Evolutionary conservation across 2,329 filamentous ascomycete genomes (phyloP), one percentile per base, ranked within the genome.

Genomic region (Nemania sp.): DNA sequence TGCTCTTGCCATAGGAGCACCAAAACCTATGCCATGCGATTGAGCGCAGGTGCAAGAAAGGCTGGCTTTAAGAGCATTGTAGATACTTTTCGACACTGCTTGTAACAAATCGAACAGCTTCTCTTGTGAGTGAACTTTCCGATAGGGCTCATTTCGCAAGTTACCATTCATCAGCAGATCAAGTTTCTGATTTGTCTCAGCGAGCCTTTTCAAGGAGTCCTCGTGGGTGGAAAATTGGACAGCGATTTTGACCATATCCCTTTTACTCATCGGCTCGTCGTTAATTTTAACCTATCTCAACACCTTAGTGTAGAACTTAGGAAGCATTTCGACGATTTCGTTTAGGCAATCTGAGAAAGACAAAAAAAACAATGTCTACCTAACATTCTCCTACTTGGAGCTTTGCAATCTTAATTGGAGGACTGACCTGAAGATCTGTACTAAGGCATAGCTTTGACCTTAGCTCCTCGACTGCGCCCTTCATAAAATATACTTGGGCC

Each of bases 11-110:
- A 57, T 43, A 6, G 52, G 58, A 2, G 57, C 40, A 5, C 46
- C 26, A 11, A 67, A 41, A 5, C 49, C 36, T 6, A 70, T 42
- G 31, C 61, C 51, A 9, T 69, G 42, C 2, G 60, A 54, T 14
- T 66, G 61, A 4, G 40, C 36, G 22, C 60, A 63, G 7, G 19
- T 28, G 39, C 65, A 67, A 17, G 36, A 45, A 2, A 66, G 40
- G 30, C 63, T 64, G 3, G 52, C 43, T 22, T 39, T 55, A 3
- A 68, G 34, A 19, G 66, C 65, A 1, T 60, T 61, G 26, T 65
- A 66, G 0, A 69, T 49, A 30, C 62, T 64, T 28, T 41, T 47
- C 0, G 64, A 62, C 0, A 68, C 20, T 3, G 58, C 55, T 2
- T 60, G 59, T 4, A 66, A 33, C 1, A 68, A 15, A 8, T 26